Base-by-base conservation (phyloP, 2,329 filamentous ascomycete species). In the Aspergillus pseudoviridinutans region DNA sequence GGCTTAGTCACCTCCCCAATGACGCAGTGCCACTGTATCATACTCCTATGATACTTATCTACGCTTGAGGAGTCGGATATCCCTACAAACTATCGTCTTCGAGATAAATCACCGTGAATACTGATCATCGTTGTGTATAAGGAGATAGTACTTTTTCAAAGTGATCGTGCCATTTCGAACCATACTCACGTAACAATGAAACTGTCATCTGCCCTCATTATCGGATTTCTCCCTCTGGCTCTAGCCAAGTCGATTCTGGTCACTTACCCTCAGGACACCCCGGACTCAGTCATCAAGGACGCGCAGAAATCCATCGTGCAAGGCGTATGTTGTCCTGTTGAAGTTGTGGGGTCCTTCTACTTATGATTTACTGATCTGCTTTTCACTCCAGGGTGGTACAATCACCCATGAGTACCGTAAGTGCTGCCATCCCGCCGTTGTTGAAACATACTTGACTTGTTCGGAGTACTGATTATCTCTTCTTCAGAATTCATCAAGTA, bases 391-490 rank as follows among this genome's bases (percentile, higher is more conserved):
- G 79, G 81, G 90, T 51, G 91, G 90, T 42, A 76, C 84, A 51
- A 91, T 96, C 66, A 94, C 89, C 24, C 91, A 95, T 77, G 84
- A 87, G 68, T 94, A 91, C 74, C 85, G 88, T 91, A 82, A 71
- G 86, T 75, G 38, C 47, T 35, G 14, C 44, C 44, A 27, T 49
- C 25, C 50, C n/a, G 44, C 49, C n/a, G 44, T 47, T 27, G 38
- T 20, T 55, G 27, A 22, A 50, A 54, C 46, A 57, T 61, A 44
- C 62, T 58, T 49, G 17, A 25, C 54, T 14, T 29, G 3, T 50
- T 35, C 12, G 47, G n/a, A 14, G 7, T 51, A 25, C 29, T n/a
- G 14, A 41, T 22, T 54, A 14, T 25, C 55, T n/a, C 35, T 35
- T 50, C 29, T 58, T 35, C 57, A 79, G 75, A 69, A 53, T 59